Conservation (phyloP, 176 grass and related monocot species). For the Bonia amplexicaulis region DNA sequence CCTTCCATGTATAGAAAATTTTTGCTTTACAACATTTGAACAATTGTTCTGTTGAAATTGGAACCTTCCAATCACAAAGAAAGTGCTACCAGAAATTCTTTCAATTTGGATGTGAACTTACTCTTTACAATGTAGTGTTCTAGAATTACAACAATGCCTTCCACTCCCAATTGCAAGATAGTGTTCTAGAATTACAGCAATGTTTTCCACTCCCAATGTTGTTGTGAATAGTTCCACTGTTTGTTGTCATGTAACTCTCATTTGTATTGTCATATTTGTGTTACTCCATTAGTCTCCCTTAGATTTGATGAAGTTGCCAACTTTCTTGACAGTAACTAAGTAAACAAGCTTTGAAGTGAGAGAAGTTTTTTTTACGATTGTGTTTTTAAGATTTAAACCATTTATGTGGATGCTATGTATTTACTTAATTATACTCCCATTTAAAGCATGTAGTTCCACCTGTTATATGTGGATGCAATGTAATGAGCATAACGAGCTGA, state of each 20-base stretch:
- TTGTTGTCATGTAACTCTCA: background rate
- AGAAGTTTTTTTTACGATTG: background rate
- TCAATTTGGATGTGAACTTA: background rate
- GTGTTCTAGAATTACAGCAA: background rate
- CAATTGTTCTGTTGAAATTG: background rate
- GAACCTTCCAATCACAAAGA: background rate
- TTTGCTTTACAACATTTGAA: background rate
- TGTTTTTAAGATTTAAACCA: background rate
- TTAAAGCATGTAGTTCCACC: background rate
- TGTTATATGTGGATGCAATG: too few species aligned
- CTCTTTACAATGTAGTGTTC: too few species aligned
- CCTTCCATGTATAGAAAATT: background rate
- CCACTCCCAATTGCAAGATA: too few species aligned
- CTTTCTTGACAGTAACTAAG: background rate
- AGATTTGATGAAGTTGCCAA: background rate
- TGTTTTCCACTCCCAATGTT: background rate
- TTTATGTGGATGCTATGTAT: background rate
- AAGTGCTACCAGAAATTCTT: background rate
- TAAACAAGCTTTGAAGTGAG: background rate
- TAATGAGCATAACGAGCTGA: too few species aligned
- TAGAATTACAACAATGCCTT: too few species aligned
- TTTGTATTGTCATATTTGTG: background rate
- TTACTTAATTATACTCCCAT: background rate
- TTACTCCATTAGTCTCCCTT: background rate
- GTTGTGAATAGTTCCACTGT: background rate